Base-by-base conservation (phyloP, 1,284 basidiomycete genomes). In the Microbotryum lychnidis-dioicae region DNA sequence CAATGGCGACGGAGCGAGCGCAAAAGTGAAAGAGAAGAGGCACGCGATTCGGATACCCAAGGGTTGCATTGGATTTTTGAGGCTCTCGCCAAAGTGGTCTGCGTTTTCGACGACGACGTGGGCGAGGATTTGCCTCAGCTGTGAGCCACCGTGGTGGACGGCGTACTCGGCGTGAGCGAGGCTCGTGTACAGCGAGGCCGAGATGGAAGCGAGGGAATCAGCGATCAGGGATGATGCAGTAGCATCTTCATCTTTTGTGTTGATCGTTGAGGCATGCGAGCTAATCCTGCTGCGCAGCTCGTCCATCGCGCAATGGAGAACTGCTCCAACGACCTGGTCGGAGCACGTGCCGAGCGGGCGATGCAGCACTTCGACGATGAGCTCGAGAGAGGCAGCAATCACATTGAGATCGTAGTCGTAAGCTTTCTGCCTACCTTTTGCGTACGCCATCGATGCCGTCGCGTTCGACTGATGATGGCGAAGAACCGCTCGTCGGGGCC, bases 401-500 rank as follows among this genome's bases (percentile, higher is more conserved):
- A 48, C 21, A 8, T 14, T 48, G 23, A 12, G 21, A 20, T 18
- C 21, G n/a, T 31, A 56, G 50, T 54, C 49, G 42, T 50, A 8
- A 5, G 50, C 54, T 6, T 52, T 47, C 27, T 56, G 57, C 46
- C 61, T 61, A 18, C 61, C 63, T 18, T 63, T 68, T 7, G 31
- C 8, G 20, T 20, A 21, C 8, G 52, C n/a, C 25, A 21, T 6
- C 7, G 23, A 16, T 18, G 14, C 8, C 2, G 23, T 7, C 16
- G 48, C 14, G 23, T 14, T 57, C 51, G 47, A n/a, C 4, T 3
- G 47, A 4, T 42, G 37, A 12, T 18, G 27, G 23, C 47, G 16
- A 21, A 62, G 53, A 4, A 57, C 23, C 6, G 37, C n/a, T 4
- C 33, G 42, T 0, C 42, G 6, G 5, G 66, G 66, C 64, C 64